Evolutionary conservation across 1,139 yeast genomes (phyloP).

Genomic region (Spathaspora sp.): DNA sequence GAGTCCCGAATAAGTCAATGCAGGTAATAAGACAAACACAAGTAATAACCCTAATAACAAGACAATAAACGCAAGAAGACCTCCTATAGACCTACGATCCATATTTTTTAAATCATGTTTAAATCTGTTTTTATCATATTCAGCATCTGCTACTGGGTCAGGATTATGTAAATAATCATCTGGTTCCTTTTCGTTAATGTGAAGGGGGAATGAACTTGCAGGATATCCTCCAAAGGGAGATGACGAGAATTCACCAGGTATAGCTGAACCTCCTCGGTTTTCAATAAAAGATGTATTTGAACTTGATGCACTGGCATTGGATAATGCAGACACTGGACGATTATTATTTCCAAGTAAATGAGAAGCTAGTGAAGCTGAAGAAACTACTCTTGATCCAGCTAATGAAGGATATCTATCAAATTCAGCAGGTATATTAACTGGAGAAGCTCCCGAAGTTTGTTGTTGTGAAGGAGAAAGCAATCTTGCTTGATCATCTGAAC

Average conservation of each 20-base stretch:
- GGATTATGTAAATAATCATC: constrained; percentile 94
- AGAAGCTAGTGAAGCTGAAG: constrained; percentile 43
- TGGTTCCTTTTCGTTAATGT: constrained; percentile 85
- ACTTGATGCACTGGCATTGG: not conserved
- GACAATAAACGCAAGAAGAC: constrained; percentile 55
- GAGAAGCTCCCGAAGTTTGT: constrained; percentile 8
- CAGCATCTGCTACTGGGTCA: constrained; percentile 86
- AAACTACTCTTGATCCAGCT: constrained; percentile 48
- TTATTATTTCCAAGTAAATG: constrained; percentile 16
- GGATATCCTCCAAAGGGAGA: constrained; percentile 97
- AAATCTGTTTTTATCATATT: constrained; percentile 67
- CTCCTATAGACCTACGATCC: constrained; percentile 61
- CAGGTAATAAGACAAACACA: constrained; percentile 72
- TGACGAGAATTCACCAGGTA: constrained; percentile 20
- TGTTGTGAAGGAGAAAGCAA: constrained; percentile 3
- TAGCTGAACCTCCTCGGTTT: not conserved
- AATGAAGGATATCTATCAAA: constrained; percentile 59
- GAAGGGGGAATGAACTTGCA: constrained; percentile 82
- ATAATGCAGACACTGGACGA: not conserved
- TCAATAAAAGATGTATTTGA: constrained; percentile 3
- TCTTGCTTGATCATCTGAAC: constrained; percentile 23
- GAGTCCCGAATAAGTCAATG: constrained; percentile 71
- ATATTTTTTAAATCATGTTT: constrained; percentile 56
- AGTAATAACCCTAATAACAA: constrained; percentile 57
- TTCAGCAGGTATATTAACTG: constrained; percentile 57